Evolutionary conservation across 495 filamentous ascomycete species (phyloP).

Genomic region (Aspergillus sparsus): DNA sequence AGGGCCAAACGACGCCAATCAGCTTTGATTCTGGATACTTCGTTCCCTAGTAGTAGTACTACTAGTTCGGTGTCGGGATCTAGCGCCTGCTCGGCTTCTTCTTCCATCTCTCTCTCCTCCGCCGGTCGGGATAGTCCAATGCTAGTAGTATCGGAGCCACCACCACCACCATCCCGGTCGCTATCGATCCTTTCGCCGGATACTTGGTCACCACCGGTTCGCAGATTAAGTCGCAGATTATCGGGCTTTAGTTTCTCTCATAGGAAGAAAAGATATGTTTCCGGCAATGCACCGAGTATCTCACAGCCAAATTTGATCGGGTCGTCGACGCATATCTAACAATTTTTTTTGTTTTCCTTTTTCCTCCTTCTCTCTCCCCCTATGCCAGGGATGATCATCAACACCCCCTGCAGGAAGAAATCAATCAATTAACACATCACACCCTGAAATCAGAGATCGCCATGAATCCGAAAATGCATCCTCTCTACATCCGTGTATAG

Average conservation of each 20-base stretch:
- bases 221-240: constrained; percentile 34
- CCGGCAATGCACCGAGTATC: constrained; percentile 32
- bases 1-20: constrained; percentile 33
- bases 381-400: constrained; percentile 6
- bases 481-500: background rate
- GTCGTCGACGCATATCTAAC: constrained; percentile 35
- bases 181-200: constrained; percentile 37
- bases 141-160: constrained; percentile 17
- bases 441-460: background rate
- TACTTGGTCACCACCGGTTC: constrained; percentile 22
- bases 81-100: constrained; percentile 7
- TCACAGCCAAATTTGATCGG: constrained; percentile 46
- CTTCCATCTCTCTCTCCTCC: constrained; percentile 12
- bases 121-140: constrained; percentile 18
- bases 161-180: constrained; percentile 27
- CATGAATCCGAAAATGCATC: background rate
- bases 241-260: constrained; percentile 31
- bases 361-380: background rate
- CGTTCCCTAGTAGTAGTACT: background rate
- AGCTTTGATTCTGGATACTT: constrained; percentile 30
- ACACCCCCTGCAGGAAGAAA: constrained; percentile 8
- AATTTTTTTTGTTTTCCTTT: background rate
- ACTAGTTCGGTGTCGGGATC: constrained; percentile 12
- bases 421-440: constrained; percentile 4
- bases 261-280: constrained; percentile 22